phyloP scores from a whole-genome alignment of 495 filamentous ascomycete genomes.

The Aspergillus indologenus region DNA sequence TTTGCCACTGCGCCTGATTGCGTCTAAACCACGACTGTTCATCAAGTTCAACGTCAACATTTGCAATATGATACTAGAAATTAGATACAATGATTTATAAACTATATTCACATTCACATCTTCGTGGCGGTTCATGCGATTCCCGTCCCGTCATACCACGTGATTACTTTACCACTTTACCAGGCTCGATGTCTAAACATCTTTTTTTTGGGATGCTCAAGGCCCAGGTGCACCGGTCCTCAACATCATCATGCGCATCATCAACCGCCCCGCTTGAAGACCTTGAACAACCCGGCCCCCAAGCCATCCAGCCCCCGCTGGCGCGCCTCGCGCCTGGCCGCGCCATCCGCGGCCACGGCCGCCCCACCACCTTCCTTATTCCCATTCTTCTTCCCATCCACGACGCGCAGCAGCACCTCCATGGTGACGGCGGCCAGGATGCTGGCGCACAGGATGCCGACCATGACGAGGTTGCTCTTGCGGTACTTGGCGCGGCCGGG shows the following conservation, averaged over 20 bases:
- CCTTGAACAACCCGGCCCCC: slow-evolving; percentile 24
- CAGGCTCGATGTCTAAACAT: too few relatives aligned
- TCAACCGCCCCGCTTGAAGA: slow-evolving; percentile 7
- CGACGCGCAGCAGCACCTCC: slow-evolving; percentile 59
- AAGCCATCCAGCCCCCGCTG: slow-evolving; percentile 67
- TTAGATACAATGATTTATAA: neutral
- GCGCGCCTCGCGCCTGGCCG: slow-evolving; percentile 62
- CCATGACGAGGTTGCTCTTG: slow-evolving; percentile 82
- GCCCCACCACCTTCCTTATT: slow-evolving; percentile 34
- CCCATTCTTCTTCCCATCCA: slow-evolving; percentile 50
- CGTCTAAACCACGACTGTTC: too few relatives aligned
- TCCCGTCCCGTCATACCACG: too few relatives aligned
- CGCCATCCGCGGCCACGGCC: slow-evolving; percentile 56
- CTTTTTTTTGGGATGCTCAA: too few relatives aligned
- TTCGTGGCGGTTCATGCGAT: too few relatives aligned
- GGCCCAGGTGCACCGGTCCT: neutral
- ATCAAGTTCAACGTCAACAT: too few relatives aligned
- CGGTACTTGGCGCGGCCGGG: slow-evolving; percentile 69
- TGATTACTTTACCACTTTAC: too few relatives aligned
- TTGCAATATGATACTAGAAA: too few relatives aligned
- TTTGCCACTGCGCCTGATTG: too few relatives aligned
- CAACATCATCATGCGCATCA: neutral
- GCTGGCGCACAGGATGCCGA: slow-evolving; percentile 76
- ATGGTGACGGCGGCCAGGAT: slow-evolving; percentile 67
- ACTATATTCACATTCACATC: too few relatives aligned